Evolutionary conservation across 2,329 filamentous ascomycete genomes (phyloP), one percentile per base, ranked within the genome.

Genomic region (Aspergillus ibericus): DNA sequence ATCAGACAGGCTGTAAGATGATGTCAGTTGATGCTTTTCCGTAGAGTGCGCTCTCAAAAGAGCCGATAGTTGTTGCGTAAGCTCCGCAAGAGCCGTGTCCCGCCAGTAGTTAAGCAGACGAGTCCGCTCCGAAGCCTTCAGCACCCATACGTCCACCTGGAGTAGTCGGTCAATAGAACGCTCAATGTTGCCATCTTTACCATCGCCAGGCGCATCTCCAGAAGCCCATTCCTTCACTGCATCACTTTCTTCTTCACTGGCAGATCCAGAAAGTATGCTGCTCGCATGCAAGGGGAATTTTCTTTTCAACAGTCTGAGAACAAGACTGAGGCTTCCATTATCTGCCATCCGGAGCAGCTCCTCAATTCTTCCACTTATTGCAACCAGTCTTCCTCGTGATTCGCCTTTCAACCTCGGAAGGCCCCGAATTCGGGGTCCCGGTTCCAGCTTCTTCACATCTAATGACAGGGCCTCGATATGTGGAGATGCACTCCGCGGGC

Each of bases 121-220:
- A 4, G 15, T 16, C 9, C 55, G 55, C n/a, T 57, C 55, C 2
- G 25, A 16, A 3, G 22, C 7, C 22, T 20, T 52, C 5, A 57
- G 38, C 22, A 38, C 46, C 55, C 55, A 57, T 2, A 36, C 16
- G 13, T 46, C 35, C 16, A 8, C 38, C 15, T 29, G 25, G 4
- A 57, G 32, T 6, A 57, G 55, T 18, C 20, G 16, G 6, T 57
- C 55, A 47, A 57, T 53, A 2, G 55, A 40, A 5, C 55, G 55
- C 6, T 38, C 38, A 32, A n/a, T 25, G 22, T 13, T 7, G 16
- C 34, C 44, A 15, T 42, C 49, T 1, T 16, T 42, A n/a, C 51
- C 13, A 18, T 48, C 54, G 4, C 54, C 48, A 13, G 55, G 55
- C 2, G 27, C 55, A 18, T 57, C 29, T 2, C 55, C 55, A 20